Conservation (phyloP, 2,329 filamentous ascomycete species). For the Trematosphaeria pertusa region DNA sequence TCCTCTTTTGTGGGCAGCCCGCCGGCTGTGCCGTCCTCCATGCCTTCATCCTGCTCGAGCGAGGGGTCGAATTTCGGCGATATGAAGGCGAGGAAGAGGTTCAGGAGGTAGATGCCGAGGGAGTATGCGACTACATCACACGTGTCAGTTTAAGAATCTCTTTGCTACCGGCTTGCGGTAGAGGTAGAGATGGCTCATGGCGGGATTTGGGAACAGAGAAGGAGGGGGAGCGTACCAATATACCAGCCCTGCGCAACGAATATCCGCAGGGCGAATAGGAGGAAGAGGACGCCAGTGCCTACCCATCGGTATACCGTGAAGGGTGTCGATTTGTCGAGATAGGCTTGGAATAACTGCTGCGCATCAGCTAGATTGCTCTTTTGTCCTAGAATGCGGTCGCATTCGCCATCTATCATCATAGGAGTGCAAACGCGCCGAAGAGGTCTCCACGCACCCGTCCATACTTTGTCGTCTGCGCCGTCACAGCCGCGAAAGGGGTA, state of each 20-base stretch:
- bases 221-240: slow-evolving; percentile 71
- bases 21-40: slow-evolving; percentile 84
- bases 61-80: slow-evolving; percentile 99
- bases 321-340: slow-evolving; percentile 92
- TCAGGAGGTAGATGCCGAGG: slow-evolving; percentile 97
- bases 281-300: slow-evolving; percentile 76
- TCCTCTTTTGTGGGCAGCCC: slow-evolving; percentile 92
- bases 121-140: slow-evolving; percentile 83
- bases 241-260: slow-evolving; percentile 97
- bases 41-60: slow-evolving; percentile 91
- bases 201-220: not conserved
- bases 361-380: slow-evolving; percentile 27
- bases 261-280: slow-evolving; percentile 88
- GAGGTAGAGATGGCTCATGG: no score
- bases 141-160: slow-evolving; percentile 8
- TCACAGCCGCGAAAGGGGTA: slow-evolving; percentile 90
- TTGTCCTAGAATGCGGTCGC: slow-evolving; percentile 5
- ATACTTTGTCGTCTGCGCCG: slow-evolving; percentile 79
- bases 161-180: no score
- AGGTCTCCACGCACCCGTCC: slow-evolving; percentile 67
- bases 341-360: slow-evolving; percentile 85
- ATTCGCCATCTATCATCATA: not conserved
- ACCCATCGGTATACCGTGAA: slow-evolving; percentile 90
- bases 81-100: slow-evolving; percentile 98
- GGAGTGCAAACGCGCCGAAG: no score